Base-by-base conservation (phyloP, 441 rosid genomes). In the Metrosideros polymorpha region DNA sequence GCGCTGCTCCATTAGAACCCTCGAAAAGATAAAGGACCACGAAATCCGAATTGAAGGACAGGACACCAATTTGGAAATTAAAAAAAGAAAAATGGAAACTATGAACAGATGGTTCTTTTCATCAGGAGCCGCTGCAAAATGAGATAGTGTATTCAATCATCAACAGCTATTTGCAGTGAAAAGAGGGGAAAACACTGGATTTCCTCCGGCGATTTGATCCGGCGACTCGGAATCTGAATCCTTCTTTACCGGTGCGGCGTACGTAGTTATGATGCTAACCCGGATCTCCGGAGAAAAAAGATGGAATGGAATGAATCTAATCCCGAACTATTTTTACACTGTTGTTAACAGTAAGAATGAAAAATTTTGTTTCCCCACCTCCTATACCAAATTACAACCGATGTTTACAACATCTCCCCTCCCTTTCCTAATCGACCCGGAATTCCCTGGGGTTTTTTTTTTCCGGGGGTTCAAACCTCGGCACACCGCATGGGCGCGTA, bases 401-500 rank as follows among this genome's bases (percentile, higher is more conserved):
- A 0, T 19, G 45, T 35, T 35, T 66, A 66, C 77, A 66, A 5
- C 77, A 66, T 66, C 77, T 35, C 12, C 43, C 45, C 14, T 29
- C 45, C 14, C 3, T 3, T 82, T 82, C 83, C 75, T 77, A 53
- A 56, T 35, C 6, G 52, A 24, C 30, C 84, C 12, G 86, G 42
- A 87, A 83, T 53, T 56, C 85, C 54, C 71, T n/a, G 85, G 50
- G 85, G 17, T 39, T 53, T 85, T 6, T 15, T 61, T n/a, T n/a
- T n/a, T n/a, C n/a, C n/a, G n/a, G 86, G 22, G 82, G 54, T 83
- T 87, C 84, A 95, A 42, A 94, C 90, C 85, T 96, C 98, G 7
- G 97, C 95, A 90, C 99, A 97, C 2, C 90, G 94, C 91, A 91
- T 90, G 0, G 97, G 99, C 7, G 96, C 98, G 86, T 90, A 97